phyloP scores from a whole-genome alignment of 78 protist genomes.

The Dictyostelium citrinum region DNA sequence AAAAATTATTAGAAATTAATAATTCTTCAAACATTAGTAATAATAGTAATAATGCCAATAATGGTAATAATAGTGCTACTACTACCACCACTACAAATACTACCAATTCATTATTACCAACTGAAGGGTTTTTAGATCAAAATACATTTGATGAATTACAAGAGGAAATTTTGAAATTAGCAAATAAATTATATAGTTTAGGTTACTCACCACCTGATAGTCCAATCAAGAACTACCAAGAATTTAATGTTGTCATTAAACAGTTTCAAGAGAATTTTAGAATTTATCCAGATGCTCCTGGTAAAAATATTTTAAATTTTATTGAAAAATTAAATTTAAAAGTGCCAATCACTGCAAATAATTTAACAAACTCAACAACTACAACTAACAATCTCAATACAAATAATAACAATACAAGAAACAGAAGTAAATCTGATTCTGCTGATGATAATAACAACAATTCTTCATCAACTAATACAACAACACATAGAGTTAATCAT shows the following conservation, averaged over 20 bases:
- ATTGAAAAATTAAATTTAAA: slow-evolving; percentile 5
- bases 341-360: neutral
- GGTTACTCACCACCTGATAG: slow-evolving; percentile 1
- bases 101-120: neutral
- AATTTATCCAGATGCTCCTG: slow-evolving; percentile 72
- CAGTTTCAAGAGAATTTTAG: slow-evolving; percentile 37
- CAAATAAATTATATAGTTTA: slow-evolving; percentile 5
- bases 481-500: neutral
- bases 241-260: slow-evolving; percentile 13
- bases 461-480: neutral
- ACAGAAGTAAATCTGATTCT: neutral
- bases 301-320: slow-evolving; percentile 45
- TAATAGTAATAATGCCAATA: neutral
- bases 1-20: neutral
- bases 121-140: slow-evolving; percentile 42
- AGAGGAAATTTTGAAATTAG: neutral
- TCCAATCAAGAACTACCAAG: slow-evolving; percentile 38
- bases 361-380: neutral
- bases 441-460: neutral
- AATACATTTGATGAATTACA: slow-evolving; percentile 18
- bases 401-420: neutral
- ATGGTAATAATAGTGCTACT: neutral
- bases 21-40: neutral
- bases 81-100: neutral
- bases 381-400: neutral